These are phyloP conservation scores for Cryptosporidium ryanae DNA, from an alignment of 169 alveolate species.

Conservation along the genomic window DNA sequence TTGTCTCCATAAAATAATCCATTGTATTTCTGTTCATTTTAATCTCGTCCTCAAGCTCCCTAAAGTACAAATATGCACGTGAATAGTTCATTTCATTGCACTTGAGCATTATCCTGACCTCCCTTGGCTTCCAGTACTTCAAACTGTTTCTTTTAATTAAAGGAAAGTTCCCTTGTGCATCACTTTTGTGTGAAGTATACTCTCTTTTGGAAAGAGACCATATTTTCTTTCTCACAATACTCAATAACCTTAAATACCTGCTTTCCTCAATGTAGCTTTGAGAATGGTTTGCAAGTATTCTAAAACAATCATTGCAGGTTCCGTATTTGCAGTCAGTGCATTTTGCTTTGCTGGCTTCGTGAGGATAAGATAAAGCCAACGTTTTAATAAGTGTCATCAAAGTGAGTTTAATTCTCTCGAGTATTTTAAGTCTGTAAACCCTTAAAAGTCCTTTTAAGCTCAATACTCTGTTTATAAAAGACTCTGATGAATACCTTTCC, in stretches of 20 bases:
- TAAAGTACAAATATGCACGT: conserved; percentile 2
- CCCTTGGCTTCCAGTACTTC: conserved; percentile 3
- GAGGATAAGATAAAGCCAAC: too few relatives aligned
- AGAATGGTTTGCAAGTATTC: background rate
- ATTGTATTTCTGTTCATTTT: background rate
- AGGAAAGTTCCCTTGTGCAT: background rate
- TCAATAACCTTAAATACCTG: background rate
- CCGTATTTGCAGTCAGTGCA: conserved; percentile 12
- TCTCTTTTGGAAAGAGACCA: too few relatives aligned
- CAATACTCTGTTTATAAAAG: conserved; percentile 20
- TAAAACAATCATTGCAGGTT: conserved; percentile 41
- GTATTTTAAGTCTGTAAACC: conserved; percentile 12
- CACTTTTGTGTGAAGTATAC: background rate
- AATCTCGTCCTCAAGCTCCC: background rate
- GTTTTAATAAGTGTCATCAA: background rate
- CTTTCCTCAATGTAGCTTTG: background rate
- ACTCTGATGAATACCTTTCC: conserved; percentile 26
- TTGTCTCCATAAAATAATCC: background rate
- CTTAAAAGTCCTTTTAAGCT: background rate
- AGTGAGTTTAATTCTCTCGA: conserved; percentile 36
- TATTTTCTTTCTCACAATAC: too few relatives aligned
- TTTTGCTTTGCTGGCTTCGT: background rate
- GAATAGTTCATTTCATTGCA: conserved; percentile 21
- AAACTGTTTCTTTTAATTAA: conserved; percentile 16
- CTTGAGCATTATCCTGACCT: background rate